These are phyloP conservation scores for Globisporangium acanthophoron DNA, from an alignment of 352 stramenopile genomes.

Conservation along the genomic window DNA sequence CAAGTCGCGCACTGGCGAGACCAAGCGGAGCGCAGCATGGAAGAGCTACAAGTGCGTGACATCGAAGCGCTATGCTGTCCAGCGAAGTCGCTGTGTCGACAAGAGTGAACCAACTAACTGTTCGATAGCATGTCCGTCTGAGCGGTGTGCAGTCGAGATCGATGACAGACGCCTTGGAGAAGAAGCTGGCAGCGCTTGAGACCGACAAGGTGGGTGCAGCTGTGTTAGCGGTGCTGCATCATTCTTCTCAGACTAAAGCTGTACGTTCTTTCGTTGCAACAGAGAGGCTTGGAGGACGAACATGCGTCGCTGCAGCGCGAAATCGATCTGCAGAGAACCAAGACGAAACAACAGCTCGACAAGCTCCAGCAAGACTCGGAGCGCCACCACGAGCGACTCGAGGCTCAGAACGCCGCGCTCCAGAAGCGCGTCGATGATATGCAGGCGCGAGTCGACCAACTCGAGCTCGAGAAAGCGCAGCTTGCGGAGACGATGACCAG, in stretches of 20 bases:
- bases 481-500: neutral
- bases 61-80: too few relatives aligned
- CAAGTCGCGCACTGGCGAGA: constrained; percentile 32
- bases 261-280: neutral
- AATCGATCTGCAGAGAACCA: constrained; percentile 17
- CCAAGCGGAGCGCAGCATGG: constrained; percentile 25
- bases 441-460: constrained; percentile 18
- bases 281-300: constrained; percentile 28
- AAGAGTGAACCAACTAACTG: neutral
- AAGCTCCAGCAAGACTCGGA: constrained; percentile 12
- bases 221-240: neutral
- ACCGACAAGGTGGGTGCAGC: constrained; percentile 6
- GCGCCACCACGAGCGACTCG: constrained; percentile 12
- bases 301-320: constrained; percentile 21
- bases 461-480: constrained; percentile 8
- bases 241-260: neutral
- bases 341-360: constrained; percentile 12
- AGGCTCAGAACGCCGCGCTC: constrained; percentile 18
- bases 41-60: constrained; percentile 32
- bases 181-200: constrained; percentile 9
- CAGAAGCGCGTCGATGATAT: constrained; percentile 24
- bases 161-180: constrained; percentile 13
- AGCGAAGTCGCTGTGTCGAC: constrained; percentile 3
- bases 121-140: constrained; percentile 4
- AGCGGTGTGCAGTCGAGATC: constrained; percentile 13